Evolutionary conservation across 345 rosid species (phyloP).

Genomic region (Kernera saxatilis): DNA sequence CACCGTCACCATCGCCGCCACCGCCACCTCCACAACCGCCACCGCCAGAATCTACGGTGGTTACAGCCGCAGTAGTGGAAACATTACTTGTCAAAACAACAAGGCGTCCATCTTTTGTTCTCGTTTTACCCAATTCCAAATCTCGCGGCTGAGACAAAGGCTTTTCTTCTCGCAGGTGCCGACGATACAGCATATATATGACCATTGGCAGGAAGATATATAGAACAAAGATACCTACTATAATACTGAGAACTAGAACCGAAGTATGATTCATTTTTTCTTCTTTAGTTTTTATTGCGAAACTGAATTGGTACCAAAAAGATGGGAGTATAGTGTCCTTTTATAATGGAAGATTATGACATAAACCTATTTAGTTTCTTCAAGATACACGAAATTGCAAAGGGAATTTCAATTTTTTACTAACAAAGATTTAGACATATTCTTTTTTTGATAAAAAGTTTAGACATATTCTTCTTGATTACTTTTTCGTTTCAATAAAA

Average conservation of each 20-base stretch:
- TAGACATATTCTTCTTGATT: background rate
- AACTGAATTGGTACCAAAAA: background rate
- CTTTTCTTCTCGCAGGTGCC: background rate
- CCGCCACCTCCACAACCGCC: constrained; percentile 13
- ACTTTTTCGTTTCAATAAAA: background rate
- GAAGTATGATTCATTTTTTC: background rate
- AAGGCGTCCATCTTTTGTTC: constrained; percentile 27
- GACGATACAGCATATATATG: constrained; percentile 10
- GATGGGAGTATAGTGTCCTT: background rate
- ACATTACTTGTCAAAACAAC: constrained; percentile 14
- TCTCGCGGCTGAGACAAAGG: constrained; percentile 14
- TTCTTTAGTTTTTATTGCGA: background rate
- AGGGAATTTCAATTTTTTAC: background rate
- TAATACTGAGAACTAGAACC: background rate
- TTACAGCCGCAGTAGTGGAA: constrained; percentile 1
- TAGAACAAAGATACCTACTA: background rate
- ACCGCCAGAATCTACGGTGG: background rate
- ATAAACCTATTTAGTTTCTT: background rate
- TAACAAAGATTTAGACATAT: background rate
- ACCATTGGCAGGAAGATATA: background rate
- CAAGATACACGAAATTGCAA: constrained; percentile 13
- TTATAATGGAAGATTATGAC: background rate
- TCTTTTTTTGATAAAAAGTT: no score
- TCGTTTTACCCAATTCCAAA: background rate
- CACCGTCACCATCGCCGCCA: no score